Percentiles rank a stretch among this genome's conserved stretches.
These are phyloP conservation scores for Diplogelasinospora grovesii DNA, from an alignment of 495 filamentous ascomycete species.

Conservation along the genomic window DNA sequence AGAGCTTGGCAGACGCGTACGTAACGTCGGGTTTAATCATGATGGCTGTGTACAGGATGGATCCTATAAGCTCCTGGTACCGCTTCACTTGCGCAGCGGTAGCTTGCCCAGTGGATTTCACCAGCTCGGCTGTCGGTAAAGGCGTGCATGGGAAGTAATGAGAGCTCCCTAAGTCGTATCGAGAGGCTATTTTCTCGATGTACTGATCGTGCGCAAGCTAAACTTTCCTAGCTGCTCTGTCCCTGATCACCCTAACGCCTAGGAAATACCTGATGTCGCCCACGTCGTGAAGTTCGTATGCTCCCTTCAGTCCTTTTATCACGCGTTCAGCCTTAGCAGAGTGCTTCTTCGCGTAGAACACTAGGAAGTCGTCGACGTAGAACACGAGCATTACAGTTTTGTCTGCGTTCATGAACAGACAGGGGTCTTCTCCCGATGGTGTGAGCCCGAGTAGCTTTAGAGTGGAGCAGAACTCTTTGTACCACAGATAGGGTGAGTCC, in stretches of 20 bases:
- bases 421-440: background rate
- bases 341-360: background rate
- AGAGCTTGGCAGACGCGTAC: background rate
- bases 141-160: background rate
- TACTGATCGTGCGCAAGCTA: background rate
- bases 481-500: background rate
- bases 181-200: background rate
- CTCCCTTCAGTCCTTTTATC: background rate
- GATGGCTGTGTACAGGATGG: background rate
- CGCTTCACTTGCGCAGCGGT: background rate
- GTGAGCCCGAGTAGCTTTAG: background rate
- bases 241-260: background rate
- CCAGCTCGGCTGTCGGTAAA: background rate
- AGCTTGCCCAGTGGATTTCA: background rate
- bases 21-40: background rate
- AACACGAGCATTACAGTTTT: background rate
- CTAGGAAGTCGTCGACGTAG: conserved; percentile 1
- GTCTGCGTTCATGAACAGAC: background rate
- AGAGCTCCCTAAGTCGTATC: background rate
- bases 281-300: background rate
- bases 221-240: background rate
- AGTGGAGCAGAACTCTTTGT: background rate
- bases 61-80: background rate
- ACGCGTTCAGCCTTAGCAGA: background rate
- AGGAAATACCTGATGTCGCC: background rate